Evolutionary conservation across 768 basidiomycete genomes (phyloP), one percentile per base, ranked within the genome.

Genomic region (Strobilomyces echinocephalus): DNA sequence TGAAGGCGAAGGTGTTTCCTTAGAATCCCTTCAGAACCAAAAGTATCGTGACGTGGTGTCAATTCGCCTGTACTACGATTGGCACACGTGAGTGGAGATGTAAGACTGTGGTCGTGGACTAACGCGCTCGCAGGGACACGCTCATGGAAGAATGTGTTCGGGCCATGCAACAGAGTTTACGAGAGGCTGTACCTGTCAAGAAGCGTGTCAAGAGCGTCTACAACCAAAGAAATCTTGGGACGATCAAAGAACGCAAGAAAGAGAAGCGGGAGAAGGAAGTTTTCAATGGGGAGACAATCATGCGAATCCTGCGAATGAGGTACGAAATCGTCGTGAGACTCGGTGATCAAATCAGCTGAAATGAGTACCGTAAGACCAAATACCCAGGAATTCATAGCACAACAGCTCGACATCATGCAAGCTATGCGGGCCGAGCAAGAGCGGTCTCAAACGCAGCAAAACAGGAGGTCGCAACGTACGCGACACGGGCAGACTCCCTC

Each of bases 231-330:
- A 99, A 97, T 69, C 81, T 98, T 7, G 95, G 95, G 11, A 99
- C 97, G 8, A 98, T 99, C 69, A 87, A 87, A 70, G 84, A 94
- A 62, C 81, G 92, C 58, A 97, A 97, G 79, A 84, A 84, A 69
- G 91, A 95, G 75, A 81, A 84, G 65, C 77, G 91, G 61, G 82
- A 91, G 69, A 84, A 87, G 55, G 85, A 88, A 53, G 78, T 80
- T 4, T 84, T 84, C 53, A 80, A 72, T 51, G 91, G 89, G 48
- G 93, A 98, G 73, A 92, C 88, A 35, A 97, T 98, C 54, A 82
- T 99, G 77, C 78, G 93, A 53, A 95, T 99, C 58, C 75, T 99
- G 39, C 82, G 97, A 31, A 98, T 98, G 95, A 80, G 94, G 95
- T 92, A 65, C 48, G 79, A 21, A 7, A n/a, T 50, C 5, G 45